These are phyloP conservation scores for Pulveroboletus ravenelii DNA, from an alignment of 768 basidiomycete genomes.

Conservation along the genomic window DNA sequence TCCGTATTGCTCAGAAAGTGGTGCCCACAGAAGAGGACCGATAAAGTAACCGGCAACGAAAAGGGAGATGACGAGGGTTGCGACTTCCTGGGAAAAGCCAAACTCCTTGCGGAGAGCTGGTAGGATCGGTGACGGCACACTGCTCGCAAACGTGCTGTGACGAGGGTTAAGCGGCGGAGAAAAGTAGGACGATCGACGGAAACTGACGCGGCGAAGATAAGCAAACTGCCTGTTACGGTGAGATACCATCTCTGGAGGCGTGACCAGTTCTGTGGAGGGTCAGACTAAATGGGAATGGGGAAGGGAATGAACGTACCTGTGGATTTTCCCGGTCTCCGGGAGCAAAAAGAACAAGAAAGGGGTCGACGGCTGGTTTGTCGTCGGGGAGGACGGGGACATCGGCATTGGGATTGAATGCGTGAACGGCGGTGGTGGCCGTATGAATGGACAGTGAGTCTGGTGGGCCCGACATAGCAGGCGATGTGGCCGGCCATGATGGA, in stretches of 20 bases:
- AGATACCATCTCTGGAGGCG: slow-evolving; percentile 44
- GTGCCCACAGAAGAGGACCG: slow-evolving; percentile 58
- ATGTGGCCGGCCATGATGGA: neutral
- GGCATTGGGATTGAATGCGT: slow-evolving; percentile 11
- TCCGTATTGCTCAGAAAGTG: slow-evolving; percentile 51
- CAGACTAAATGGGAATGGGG: neutral
- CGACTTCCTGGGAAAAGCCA: slow-evolving; percentile 46
- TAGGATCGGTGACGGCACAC: slow-evolving; percentile 51
- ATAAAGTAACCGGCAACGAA: slow-evolving; percentile 68
- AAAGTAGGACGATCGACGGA: neutral
- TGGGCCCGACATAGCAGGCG: slow-evolving; percentile 8
- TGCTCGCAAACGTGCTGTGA: slow-evolving; percentile 57
- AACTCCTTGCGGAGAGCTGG: slow-evolving; percentile 43
- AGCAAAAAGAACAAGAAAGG: slow-evolving; percentile 30
- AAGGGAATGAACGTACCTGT: slow-evolving; percentile 30
- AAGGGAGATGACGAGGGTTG: slow-evolving; percentile 51
- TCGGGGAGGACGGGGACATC: slow-evolving; percentile 5
- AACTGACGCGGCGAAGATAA: slow-evolving; percentile 54
- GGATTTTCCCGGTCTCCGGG: slow-evolving; percentile 43
- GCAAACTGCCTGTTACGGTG: slow-evolving; percentile 42
- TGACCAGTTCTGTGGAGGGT: slow-evolving; percentile 45
- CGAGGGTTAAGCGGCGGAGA: neutral
- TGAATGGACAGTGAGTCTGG: slow-evolving; percentile 13
- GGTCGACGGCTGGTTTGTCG: slow-evolving; percentile 19
- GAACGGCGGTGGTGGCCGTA: slow-evolving; percentile 12